Conservation (phyloP, 495 filamentous ascomycete species). For the Symbiotaphrina buchneri region DNA sequence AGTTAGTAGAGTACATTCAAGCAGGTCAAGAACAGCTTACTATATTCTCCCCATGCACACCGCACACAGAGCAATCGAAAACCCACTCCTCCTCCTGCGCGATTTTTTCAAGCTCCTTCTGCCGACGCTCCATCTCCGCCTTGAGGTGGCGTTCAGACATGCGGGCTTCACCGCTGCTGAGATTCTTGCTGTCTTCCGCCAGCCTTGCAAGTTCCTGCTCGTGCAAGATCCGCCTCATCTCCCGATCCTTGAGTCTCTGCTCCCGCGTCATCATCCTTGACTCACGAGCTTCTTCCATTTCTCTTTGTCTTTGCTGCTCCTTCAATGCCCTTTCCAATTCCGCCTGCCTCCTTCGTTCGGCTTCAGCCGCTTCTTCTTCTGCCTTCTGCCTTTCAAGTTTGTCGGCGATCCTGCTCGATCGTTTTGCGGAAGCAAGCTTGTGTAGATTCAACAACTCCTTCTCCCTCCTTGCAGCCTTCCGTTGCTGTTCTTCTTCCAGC, state of each 20-base stretch:
- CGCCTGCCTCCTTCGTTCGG: conserved; percentile 40
- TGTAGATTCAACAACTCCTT: conserved; percentile 62
- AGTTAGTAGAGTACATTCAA: too few species aligned
- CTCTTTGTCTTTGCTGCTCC: conserved; percentile 41
- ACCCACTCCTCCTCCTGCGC: conserved; percentile 72
- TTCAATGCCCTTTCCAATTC: conserved; percentile 44
- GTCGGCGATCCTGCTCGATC: conserved; percentile 67
- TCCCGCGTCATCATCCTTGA: conserved; percentile 69
- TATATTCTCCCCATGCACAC: conserved; percentile 62
- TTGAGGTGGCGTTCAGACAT: conserved; percentile 59
- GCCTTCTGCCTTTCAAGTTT: conserved; percentile 58
- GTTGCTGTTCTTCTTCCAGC: conserved; percentile 50
- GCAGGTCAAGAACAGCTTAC: conserved; percentile 22
- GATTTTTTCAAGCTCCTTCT: conserved; percentile 49
- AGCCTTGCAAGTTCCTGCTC: conserved; percentile 65
- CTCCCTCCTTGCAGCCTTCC: conserved; percentile 44
- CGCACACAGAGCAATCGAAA: conserved; percentile 81
- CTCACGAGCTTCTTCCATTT: conserved; percentile 42
- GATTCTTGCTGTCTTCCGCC: conserved; percentile 50
- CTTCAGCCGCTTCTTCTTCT: conserved; percentile 47
- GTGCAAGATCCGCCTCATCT: conserved; percentile 54
- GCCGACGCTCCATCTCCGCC: conserved; percentile 52
- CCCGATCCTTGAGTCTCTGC: conserved; percentile 60
- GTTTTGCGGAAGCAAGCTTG: conserved; percentile 77
- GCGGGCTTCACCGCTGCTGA: conserved; percentile 36